Percentiles rank a stretch among this genome's conserved stretches.
These are phyloP conservation scores for Calonectria naviculata DNA, from an alignment of 2,329 filamentous ascomycete genomes.

Conservation along the genomic window DNA sequence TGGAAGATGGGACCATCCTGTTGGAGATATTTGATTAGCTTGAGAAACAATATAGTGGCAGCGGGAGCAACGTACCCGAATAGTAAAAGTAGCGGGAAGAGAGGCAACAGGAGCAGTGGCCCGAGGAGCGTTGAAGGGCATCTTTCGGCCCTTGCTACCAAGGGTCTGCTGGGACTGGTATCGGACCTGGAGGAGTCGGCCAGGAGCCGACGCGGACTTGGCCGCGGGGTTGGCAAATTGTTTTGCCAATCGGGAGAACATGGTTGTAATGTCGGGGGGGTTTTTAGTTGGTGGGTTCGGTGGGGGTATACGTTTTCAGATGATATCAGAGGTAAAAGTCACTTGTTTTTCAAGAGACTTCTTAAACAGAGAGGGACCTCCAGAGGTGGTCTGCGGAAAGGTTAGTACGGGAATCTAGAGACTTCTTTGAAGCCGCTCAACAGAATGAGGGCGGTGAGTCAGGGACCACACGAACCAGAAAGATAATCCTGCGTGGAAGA, in stretches of 20 bases:
- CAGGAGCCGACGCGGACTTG: slow-evolving; percentile 53
- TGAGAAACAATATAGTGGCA: neutral
- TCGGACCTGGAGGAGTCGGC: slow-evolving; percentile 53
- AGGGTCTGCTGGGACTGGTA: slow-evolving; percentile 52
- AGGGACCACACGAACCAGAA: slow-evolving; percentile 68
- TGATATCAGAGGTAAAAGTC: slow-evolving; percentile 18
- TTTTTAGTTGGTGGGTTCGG: slow-evolving; percentile 20
- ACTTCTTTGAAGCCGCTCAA: slow-evolving; percentile 18
- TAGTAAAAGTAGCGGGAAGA: slow-evolving; percentile 85
- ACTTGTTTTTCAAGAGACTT: slow-evolving; percentile 26
- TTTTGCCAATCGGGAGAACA: slow-evolving; percentile 69
- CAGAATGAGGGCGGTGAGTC: slow-evolving; percentile 53
- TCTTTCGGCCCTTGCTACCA: slow-evolving; percentile 76
- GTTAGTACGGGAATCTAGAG: no score
- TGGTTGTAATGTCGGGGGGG: slow-evolving; percentile 45
- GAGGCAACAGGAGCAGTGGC: slow-evolving; percentile 72
- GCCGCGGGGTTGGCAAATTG: slow-evolving; percentile 65
- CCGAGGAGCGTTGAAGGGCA: slow-evolving; percentile 67
- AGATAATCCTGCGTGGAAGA: slow-evolving; percentile 73
- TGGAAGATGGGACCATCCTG: slow-evolving; percentile 95
- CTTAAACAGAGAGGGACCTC: slow-evolving; percentile 51
- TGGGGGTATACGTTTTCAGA: slow-evolving; percentile 11
- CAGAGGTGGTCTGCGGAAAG: slow-evolving; percentile 52
- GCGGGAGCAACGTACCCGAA: slow-evolving; percentile 71
- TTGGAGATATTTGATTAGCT: slow-evolving; percentile 21